Conservation (phyloP, 139 green algal species). For the Klebsormidium nitens region DNA sequence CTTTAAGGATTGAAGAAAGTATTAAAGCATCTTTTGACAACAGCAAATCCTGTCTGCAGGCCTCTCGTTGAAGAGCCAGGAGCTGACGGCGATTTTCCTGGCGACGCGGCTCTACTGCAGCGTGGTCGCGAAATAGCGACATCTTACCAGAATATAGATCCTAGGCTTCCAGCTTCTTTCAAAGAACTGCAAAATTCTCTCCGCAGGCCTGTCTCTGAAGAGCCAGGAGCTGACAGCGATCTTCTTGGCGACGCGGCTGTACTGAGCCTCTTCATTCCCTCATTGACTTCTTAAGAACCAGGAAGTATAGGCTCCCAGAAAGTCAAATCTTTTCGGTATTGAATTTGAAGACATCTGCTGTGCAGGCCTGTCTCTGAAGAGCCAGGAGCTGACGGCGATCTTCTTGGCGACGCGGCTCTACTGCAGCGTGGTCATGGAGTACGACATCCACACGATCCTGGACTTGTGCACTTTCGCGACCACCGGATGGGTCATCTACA, state of each 20-base stretch:
- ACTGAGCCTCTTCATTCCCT: too few relatives aligned
- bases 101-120: constrained; percentile 80
- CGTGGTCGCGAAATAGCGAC: too few relatives aligned
- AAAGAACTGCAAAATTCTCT: too few relatives aligned
- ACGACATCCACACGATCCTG: constrained; percentile 97
- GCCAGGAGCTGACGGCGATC: constrained; percentile 84
- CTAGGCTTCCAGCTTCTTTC: too few relatives aligned
- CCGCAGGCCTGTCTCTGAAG: constrained; percentile 75
- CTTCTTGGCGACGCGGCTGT: constrained; percentile 84
- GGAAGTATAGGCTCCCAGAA: too few relatives aligned
- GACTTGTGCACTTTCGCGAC: constrained; percentile 80
- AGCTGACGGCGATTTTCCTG: constrained; percentile 89
- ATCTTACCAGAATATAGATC: too few relatives aligned
- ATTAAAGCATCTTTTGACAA: too few relatives aligned
- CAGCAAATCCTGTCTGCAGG: constrained; percentile 52
- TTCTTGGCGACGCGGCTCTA: constrained; percentile 88
- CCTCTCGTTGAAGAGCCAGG: constrained; percentile 82
- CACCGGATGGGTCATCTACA: constrained; percentile 81
- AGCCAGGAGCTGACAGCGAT: constrained; percentile 84
- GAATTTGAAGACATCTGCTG: too few relatives aligned
- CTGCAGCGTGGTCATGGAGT: constrained; percentile 97
- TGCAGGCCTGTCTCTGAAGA: constrained; percentile 78
- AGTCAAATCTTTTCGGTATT: too few relatives aligned
- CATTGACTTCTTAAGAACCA: too few relatives aligned
- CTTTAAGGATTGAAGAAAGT: too few relatives aligned